These are phyloP conservation scores for Podospora pseudocomata DNA, from an alignment of 495 filamentous ascomycete species.

Conservation along the genomic window DNA sequence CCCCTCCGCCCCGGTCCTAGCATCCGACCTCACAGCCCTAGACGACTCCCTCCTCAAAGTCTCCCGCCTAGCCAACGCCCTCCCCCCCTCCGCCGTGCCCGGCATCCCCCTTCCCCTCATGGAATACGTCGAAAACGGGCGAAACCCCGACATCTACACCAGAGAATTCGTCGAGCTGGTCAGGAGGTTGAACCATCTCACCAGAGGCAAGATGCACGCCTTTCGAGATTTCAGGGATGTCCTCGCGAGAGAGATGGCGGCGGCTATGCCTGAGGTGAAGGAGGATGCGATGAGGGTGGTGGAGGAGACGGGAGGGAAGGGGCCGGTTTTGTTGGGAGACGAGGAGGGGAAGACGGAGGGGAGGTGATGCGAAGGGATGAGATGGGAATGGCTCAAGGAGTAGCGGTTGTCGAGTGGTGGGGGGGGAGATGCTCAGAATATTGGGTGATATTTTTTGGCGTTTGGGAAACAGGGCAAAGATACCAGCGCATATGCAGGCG, in stretches of 20 bases:
- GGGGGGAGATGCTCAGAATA: too few species aligned
- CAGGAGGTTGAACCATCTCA: slow-evolving; percentile 74
- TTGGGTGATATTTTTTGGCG: neutral
- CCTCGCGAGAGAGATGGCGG: slow-evolving; percentile 73
- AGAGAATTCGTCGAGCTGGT: slow-evolving; percentile 93
- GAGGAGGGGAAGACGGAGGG: neutral
- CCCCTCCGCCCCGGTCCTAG: slow-evolving; percentile 9
- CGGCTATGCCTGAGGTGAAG: slow-evolving; percentile 70
- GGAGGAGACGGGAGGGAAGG: slow-evolving; percentile 32
- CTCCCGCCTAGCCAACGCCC: slow-evolving; percentile 47
- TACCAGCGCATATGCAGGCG: neutral
- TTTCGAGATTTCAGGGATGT: slow-evolving; percentile 78
- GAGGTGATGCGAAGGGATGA: too few species aligned
- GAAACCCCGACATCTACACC: slow-evolving; percentile 98
- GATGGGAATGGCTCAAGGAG: neutral
- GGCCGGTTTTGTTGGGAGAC: neutral
- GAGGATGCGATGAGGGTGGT: slow-evolving; percentile 66
- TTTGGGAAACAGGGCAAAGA: neutral
- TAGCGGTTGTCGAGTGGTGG: too few species aligned
- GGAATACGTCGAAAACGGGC: slow-evolving; percentile 84
- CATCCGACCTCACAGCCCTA: neutral
- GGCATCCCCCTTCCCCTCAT: slow-evolving; percentile 83
- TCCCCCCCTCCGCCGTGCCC: slow-evolving; percentile 56
- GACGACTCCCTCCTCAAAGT: slow-evolving; percentile 27
- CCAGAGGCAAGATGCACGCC: slow-evolving; percentile 79